These are phyloP conservation scores for Sarcodon aspratus DNA, from an alignment of 768 basidiomycete genomes.

Conservation along the genomic window DNA sequence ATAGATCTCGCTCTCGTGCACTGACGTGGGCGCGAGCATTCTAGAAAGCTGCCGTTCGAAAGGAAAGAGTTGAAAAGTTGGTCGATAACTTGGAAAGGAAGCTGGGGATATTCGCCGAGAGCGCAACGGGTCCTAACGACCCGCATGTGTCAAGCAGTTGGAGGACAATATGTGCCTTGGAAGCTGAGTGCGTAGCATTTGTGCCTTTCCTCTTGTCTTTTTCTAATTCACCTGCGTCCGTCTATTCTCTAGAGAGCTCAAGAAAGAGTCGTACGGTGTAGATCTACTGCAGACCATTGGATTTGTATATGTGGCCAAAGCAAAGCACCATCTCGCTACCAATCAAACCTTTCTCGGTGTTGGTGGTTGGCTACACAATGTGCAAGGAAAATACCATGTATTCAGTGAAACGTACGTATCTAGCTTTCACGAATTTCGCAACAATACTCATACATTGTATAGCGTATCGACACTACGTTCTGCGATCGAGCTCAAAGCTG, in stretches of 20 bases:
- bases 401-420: constrained; percentile 82
- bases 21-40: constrained; percentile 5
- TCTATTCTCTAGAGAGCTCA: constrained; percentile 47
- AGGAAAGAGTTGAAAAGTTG: constrained; percentile 64
- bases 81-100: constrained; percentile 73
- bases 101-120: constrained; percentile 81
- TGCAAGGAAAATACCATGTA: constrained; percentile 86
- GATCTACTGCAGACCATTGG: constrained; percentile 78
- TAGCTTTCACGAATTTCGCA: neutral
- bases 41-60: constrained; percentile 73
- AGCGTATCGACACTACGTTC: constrained; percentile 80
- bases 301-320: constrained; percentile 74
- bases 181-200: constrained; percentile 56
- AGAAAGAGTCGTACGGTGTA: constrained; percentile 78
- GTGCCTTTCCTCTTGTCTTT: neutral
- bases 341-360: constrained; percentile 63
- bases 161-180: constrained; percentile 66
- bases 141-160: constrained; percentile 60
- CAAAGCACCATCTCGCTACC: constrained; percentile 74
- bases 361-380: constrained; percentile 88
- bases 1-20: neutral
- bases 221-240: neutral
- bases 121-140: constrained; percentile 59
- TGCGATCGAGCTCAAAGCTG: constrained; percentile 80
- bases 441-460: neutral